These are phyloP conservation scores for Ceratocystis destructans DNA, from an alignment of 2,329 filamentous ascomycete genomes.

Conservation along the genomic window DNA sequence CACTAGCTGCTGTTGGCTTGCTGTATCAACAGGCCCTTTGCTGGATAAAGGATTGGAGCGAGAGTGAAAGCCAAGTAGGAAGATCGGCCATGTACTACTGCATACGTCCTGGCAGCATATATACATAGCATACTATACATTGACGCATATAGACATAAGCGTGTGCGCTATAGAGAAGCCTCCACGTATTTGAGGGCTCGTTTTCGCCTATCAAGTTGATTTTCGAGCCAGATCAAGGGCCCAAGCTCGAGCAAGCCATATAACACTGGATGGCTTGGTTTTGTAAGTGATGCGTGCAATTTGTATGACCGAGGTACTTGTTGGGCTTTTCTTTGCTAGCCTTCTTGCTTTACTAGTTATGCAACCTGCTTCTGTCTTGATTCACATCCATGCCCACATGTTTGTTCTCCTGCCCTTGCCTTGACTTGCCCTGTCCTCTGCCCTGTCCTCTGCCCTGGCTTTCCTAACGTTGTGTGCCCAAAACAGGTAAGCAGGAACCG, in stretches of 20 bases:
- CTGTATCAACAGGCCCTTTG: not conserved
- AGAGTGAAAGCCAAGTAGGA: not conserved
- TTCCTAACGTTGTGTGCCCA: not conserved
- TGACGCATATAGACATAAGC: not conserved
- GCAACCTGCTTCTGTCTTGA: not conserved
- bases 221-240: not conserved
- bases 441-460: not conserved
- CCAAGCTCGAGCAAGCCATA: not conserved
- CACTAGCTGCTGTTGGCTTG: not conserved
- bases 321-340: not conserved
- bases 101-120: not conserved
- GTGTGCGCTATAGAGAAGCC: not conserved
- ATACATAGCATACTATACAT: not conserved
- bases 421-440: not conserved
- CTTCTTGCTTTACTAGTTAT: not conserved
- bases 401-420: not conserved
- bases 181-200: not conserved
- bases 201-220: not conserved
- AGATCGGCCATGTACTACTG: not conserved
- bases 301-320: not conserved
- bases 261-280: not conserved
- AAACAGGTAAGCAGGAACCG: conserved; percentile 12
- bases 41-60: not conserved
- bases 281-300: not conserved
- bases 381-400: not conserved